Base-by-base conservation (phyloP, 441 rosid genomes). In the Syzygium malaccense region DNA sequence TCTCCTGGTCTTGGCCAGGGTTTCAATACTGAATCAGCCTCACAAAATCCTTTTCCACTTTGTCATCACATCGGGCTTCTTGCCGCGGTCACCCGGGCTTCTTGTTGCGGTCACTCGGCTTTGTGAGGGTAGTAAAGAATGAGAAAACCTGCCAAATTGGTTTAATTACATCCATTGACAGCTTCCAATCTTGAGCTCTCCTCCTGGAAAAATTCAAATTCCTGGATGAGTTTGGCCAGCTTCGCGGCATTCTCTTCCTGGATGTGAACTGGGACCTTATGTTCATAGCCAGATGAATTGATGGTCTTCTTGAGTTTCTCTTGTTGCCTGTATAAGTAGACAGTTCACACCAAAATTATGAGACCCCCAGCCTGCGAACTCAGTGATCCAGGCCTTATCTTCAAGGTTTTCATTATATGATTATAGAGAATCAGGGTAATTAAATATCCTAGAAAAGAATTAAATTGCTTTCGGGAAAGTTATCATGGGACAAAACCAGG, bases 221-320 rank as follows among this genome's bases (percentile, higher is more conserved):
- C 96, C 86, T 93, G 95, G 85, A 94, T 75, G 83, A 98, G 95
- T 89, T 94, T 96, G 2, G 93, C 89, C 83, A 96, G 93, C 92
- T 95, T 97, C 7, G 91, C 86, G 0, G 85, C 91, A 49, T 95
- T 95, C 86, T 93, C 96, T 30, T 95, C 97, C 88, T 93, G 97
- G 75, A 97, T 90, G 62, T 92, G 93, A 41, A 93, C 86, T 32
- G 98, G 98, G 60, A 93, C 99, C 90, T 95, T 97, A 85, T 96
- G 97, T 87, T 92, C 95, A 62, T 98, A 96, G 45, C 95, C 96
- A 26, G 96, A 85, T 78, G 91, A 92, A 85, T 90, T 93, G 89
- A 96, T 94, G n/a, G 88, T 89, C 94, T 96, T 96, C 90, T 93
- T 93, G 93, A 98, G 88, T 91, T 95, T 98, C 89, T 95, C 98